Base-by-base conservation (phyloP, 1,139 yeast genomes). In the Candida labiduridarum region DNA sequence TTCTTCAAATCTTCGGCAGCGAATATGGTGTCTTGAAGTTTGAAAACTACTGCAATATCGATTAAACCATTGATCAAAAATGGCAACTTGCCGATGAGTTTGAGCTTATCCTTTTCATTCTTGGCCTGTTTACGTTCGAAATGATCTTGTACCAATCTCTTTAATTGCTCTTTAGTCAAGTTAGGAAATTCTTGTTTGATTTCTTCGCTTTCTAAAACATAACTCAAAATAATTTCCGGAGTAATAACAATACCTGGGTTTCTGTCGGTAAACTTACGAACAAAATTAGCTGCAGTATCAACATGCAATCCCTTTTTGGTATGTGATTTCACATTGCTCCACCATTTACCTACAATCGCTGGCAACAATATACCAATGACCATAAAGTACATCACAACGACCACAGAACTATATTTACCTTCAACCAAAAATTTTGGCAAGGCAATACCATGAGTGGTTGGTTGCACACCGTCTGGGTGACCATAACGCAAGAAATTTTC, bases 391-490 rank as follows among this genome's bases (percentile, higher is more conserved):
- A 79, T 59, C 7, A 82, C 67, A 25, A 87, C 82, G 59, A 89
- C 78, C 41, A 87, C 61, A 2, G 87, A 82, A 5, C 96, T 86
- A 41, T 87, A 87, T 52, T 83, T 79, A 33, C 96, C 94, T 59
- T 90, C 97, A 41, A 95, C 90, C 59, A 95, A 78, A 69, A 90
- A 90, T 65, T 87, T 86, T 39, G 99, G 99, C 58, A 95, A 73
- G 0, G 98, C 99, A 68, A 95, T 91, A 51, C 99, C 99, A 66
- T 90, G 97, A n/a, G 87, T 75, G n/a, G 88, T 79, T 44, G 89
- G 89, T 67, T 90, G 97, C 46, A 96, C 97, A 39, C 99, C 99
- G 71, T 95, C 99, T 6, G 99, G 99, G 66, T 95, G 96, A 44
- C 99, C 99, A 63, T 86, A 94, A 61, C 83, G 85, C 63, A 87